Conservation (phyloP, 106 monocot genomes). For the Apostasia ramifera region DNA sequence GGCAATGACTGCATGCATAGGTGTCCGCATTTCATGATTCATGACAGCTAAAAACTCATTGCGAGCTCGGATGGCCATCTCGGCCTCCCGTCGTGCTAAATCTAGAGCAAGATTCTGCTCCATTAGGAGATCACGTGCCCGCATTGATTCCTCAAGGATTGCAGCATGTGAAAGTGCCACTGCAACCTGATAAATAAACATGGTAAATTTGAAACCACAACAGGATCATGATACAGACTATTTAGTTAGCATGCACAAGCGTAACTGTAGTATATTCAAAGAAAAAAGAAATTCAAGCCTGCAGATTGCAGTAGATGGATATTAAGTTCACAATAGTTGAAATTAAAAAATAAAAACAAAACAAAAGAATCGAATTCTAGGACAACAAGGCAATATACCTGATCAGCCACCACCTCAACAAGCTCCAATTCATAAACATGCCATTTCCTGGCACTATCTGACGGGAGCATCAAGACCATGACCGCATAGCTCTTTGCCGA, state of each 20-base stretch:
- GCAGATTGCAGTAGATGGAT: too few species aligned
- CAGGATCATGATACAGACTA: too few species aligned
- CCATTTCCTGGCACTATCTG: conserved; percentile 50
- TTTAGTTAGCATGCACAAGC: too few species aligned
- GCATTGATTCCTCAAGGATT: conserved; percentile 95
- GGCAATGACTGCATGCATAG: conserved; percentile 75
- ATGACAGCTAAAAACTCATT: conserved; percentile 97
- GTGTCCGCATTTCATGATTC: conserved; percentile 96
- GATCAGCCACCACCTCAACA: too few species aligned
- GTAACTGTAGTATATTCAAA: too few species aligned
- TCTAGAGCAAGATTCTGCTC: conserved; percentile 95
- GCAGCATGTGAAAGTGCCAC: conserved; percentile 98
- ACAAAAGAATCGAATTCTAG: too few species aligned
- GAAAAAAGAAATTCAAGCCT: too few species aligned
- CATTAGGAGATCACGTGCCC: conserved; percentile 87
- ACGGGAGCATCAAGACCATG: conserved; percentile 91
- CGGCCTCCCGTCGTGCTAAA: conserved; percentile 82
- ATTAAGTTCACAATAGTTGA: too few species aligned
- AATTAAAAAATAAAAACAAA: too few species aligned
- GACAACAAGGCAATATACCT: too few species aligned
- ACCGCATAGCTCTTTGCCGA: conserved; percentile 78
- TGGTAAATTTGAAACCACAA: too few species aligned
- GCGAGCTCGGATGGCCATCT: conserved; percentile 81
- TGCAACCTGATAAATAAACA: conserved; percentile 50
- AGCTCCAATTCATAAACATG: conserved; percentile 15